phyloP scores from a whole-genome alignment of 2,329 filamentous ascomycete genomes.

The Colletotrichum chlorophyti region DNA sequence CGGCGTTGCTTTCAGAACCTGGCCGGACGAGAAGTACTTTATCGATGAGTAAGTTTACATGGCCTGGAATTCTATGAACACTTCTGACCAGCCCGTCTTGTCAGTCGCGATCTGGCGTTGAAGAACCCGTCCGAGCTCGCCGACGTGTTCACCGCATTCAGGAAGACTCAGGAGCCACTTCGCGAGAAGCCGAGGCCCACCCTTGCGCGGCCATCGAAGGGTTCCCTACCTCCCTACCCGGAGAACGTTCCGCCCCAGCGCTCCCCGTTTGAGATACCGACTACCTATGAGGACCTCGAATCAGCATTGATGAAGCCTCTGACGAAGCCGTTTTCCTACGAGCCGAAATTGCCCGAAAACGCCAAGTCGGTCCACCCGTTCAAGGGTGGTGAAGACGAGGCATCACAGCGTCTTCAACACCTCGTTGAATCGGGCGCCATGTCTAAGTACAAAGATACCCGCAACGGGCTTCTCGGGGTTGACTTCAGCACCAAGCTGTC shows the following conservation, averaged over 20 bases:
- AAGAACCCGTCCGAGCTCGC: constrained; percentile 65
- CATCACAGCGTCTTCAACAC: constrained; percentile 63
- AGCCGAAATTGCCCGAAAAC: constrained; percentile 59
- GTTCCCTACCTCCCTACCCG: constrained; percentile 64
- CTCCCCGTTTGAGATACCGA: constrained; percentile 69
- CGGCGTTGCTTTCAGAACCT: constrained; percentile 67
- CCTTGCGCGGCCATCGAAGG: constrained; percentile 58
- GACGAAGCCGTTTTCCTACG: constrained; percentile 53
- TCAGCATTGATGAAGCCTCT: constrained; percentile 65
- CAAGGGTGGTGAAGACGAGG: constrained; percentile 69
- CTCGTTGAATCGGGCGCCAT: constrained; percentile 68
- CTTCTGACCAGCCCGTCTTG: constrained; percentile 24
- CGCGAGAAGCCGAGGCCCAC: constrained; percentile 66
- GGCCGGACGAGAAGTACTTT: constrained; percentile 79
- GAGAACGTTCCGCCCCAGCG: constrained; percentile 62
- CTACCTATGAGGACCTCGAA: constrained; percentile 58
- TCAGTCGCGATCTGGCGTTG: constrained; percentile 71
- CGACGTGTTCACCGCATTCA: constrained; percentile 78
- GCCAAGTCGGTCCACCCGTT: constrained; percentile 70
- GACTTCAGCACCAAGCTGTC: constrained; percentile 82
- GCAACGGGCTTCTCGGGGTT: constrained; percentile 73
- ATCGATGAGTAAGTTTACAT: constrained; percentile 73
- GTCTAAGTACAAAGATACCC: constrained; percentile 70
- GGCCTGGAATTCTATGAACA: neutral
- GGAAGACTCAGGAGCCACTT: constrained; percentile 76